Evolutionary conservation across 2,329 filamentous ascomycete species (phyloP).

Genomic region (Trematosphaeria pertusa): DNA sequence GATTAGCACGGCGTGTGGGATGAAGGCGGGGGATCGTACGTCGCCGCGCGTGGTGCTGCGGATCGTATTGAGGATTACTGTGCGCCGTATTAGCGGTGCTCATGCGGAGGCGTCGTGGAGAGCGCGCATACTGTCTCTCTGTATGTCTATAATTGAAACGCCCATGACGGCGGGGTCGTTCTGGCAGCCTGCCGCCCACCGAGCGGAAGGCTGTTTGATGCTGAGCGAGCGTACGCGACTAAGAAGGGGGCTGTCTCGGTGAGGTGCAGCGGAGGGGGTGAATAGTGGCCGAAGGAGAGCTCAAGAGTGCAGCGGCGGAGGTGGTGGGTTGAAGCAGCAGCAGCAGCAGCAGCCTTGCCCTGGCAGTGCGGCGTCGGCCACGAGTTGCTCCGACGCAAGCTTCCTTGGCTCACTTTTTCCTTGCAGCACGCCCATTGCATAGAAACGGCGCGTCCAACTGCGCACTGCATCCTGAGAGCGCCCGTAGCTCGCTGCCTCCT

Average conservation of each 20-base stretch:
- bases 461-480: too few species aligned
- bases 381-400: too few species aligned
- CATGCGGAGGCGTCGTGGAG: neutral
- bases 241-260: neutral
- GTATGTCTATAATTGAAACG: constrained; percentile 82
- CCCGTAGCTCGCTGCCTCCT: too few species aligned
- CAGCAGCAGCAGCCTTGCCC: too few species aligned
- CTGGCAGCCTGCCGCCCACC: constrained; percentile 23
- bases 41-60: constrained; percentile 81
- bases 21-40: constrained; percentile 58
- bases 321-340: too few species aligned
- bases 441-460: too few species aligned
- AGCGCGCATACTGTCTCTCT: constrained; percentile 69
- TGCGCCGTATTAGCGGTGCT: constrained; percentile 21
- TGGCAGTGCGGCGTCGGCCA: too few species aligned
- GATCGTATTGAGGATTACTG: constrained; percentile 77
- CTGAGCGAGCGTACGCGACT: neutral
- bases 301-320: neutral
- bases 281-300: neutral
- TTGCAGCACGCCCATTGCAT: too few species aligned
- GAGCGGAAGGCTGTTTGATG: too few species aligned
- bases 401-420: too few species aligned
- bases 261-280: constrained; percentile 2
- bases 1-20: constrained; percentile 29
- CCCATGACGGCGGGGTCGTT: constrained; percentile 70